These are phyloP conservation scores for Fraxinus ornus DNA, from an alignment of 305 asterid genomes.

Conservation along the genomic window DNA sequence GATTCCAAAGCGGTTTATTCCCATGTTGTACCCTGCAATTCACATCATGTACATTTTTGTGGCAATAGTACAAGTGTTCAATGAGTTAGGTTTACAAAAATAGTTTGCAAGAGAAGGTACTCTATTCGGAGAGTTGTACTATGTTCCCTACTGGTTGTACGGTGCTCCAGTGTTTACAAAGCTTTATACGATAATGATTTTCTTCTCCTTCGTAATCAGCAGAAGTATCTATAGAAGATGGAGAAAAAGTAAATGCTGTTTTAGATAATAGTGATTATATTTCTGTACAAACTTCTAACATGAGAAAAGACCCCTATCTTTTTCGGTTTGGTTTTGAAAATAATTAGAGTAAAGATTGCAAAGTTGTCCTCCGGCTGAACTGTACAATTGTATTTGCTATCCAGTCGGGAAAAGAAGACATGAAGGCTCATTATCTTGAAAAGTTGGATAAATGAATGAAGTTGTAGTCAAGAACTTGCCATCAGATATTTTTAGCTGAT, in stretches of 20 bases:
- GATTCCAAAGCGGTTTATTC: background rate
- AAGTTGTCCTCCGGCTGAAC: background rate
- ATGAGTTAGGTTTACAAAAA: background rate
- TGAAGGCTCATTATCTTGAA: background rate
- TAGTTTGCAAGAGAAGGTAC: background rate
- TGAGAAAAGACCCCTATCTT: background rate
- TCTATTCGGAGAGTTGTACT: background rate
- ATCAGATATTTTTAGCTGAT: background rate
- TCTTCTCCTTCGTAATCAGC: background rate
- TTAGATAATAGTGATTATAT: background rate
- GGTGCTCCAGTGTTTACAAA: background rate
- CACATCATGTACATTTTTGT: background rate
- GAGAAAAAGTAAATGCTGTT: background rate
- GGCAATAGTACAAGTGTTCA: background rate
- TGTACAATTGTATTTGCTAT: background rate
- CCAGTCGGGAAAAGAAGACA: background rate
- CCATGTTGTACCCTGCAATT: background rate
- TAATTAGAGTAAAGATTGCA: background rate
- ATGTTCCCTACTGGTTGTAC: constrained; percentile 1
- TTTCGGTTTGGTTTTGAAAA: background rate
- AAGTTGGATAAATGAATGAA: background rate
- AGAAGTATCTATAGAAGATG: background rate
- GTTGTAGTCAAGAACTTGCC: background rate
- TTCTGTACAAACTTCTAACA: background rate
- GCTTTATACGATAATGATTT: background rate